Conservation (phyloP, 495 filamentous ascomycete species). For the Opeltia flavorubescens region DNA sequence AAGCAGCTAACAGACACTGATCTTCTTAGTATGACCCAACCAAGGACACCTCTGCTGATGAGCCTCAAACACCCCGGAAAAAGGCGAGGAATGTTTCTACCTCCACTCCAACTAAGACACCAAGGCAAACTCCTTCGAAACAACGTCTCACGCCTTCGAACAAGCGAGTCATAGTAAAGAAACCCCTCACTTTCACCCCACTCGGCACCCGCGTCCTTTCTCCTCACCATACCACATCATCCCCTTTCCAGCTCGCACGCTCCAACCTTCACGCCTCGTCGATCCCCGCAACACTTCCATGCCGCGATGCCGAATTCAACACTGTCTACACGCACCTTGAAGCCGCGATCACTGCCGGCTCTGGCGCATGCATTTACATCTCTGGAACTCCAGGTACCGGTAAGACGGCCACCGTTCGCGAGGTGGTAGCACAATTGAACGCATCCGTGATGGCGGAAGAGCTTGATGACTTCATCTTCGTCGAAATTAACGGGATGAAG, state of each 20-base stretch:
- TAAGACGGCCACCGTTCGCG: slow-evolving; percentile 94
- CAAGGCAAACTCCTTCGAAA: slow-evolving; percentile 36
- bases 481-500: slow-evolving; percentile 99
- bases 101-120: slow-evolving; percentile 44
- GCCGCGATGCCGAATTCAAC: slow-evolving; percentile 81
- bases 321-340: slow-evolving; percentile 89
- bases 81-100: slow-evolving; percentile 32
- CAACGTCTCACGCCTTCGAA: slow-evolving; percentile 54
- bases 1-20: not conserved
- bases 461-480: slow-evolving; percentile 97
- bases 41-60: slow-evolving; percentile 23
- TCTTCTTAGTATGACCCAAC: slow-evolving; percentile 1
- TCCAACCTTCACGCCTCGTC: slow-evolving; percentile 83
- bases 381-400: slow-evolving; percentile 98
- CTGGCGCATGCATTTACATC: slow-evolving; percentile 94
- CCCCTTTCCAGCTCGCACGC: slow-evolving; percentile 84
- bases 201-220: slow-evolving; percentile 77
- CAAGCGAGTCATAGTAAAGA: slow-evolving; percentile 70
- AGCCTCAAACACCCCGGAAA: slow-evolving; percentile 45
- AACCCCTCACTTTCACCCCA: slow-evolving; percentile 87
- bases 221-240: slow-evolving; percentile 59
- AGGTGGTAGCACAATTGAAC: slow-evolving; percentile 83
- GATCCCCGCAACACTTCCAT: slow-evolving; percentile 77
- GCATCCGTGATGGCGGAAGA: slow-evolving; percentile 74
- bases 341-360: slow-evolving; percentile 83